phyloP scores from a whole-genome alignment of 1,284 basidiomycete genomes.

The Boletus semigastroideus region DNA sequence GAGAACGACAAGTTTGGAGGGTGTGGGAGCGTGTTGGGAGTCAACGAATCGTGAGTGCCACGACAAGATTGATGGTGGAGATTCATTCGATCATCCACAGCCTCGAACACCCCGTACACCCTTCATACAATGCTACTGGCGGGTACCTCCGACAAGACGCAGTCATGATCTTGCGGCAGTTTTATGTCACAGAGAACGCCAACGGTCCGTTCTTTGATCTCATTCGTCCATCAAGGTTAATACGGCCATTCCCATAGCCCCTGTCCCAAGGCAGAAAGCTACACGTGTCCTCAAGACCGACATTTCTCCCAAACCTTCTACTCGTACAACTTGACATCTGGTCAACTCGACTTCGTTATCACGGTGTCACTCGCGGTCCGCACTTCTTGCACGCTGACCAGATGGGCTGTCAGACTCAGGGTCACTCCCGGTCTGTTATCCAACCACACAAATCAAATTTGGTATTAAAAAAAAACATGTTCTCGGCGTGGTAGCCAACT shows the following conservation, averaged over 20 bases:
- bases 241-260: conserved; percentile 49
- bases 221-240: conserved; percentile 12
- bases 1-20: conserved; percentile 98
- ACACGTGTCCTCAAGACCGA: conserved; percentile 76
- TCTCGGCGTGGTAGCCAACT: not conserved
- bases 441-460: not conserved
- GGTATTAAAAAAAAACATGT: conserved; percentile 3
- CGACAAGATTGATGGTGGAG: conserved; percentile 5
- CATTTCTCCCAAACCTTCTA: conserved; percentile 37
- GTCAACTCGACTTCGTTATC: not conserved
- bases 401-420: not conserved
- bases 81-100: conserved; percentile 35
- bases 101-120: conserved; percentile 67
- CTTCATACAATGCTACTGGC: conserved; percentile 74
- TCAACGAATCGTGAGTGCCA: conserved; percentile 69
- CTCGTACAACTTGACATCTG: conserved; percentile 4
- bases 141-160: conserved; percentile 92
- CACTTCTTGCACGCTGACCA: too few relatives aligned
- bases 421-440: too few relatives aligned
- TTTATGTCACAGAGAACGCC: conserved; percentile 94
- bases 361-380: not conserved
- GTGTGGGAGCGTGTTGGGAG: conserved; percentile 91
- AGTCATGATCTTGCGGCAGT: conserved; percentile 91
- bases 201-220: conserved; percentile 62
- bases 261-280: conserved; percentile 71